Conservation (phyloP, 2,329 filamentous ascomycete species). For the Trichophyton equinum region DNA sequence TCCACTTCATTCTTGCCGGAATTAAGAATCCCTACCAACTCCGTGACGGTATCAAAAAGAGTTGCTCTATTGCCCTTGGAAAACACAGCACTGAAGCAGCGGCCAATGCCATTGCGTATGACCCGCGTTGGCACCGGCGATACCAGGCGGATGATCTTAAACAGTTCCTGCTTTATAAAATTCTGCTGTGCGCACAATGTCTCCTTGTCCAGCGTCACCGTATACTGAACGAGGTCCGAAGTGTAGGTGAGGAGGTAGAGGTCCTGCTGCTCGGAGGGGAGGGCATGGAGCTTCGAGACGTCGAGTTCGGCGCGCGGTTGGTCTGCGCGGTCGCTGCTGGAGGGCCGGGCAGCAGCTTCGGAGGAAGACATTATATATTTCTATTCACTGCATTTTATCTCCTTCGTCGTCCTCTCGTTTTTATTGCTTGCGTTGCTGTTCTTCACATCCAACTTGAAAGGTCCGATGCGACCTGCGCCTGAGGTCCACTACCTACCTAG, state of each 20-base stretch:
- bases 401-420: neutral
- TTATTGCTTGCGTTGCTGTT: neutral
- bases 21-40: constrained; percentile 61
- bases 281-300: constrained; percentile 71
- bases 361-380: constrained; percentile 27
- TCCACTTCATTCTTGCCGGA: constrained; percentile 69
- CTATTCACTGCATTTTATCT: neutral
- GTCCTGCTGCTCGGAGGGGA: constrained; percentile 90
- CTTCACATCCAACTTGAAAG: neutral
- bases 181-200: constrained; percentile 80
- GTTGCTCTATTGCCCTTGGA: constrained; percentile 77
- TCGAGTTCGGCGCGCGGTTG: constrained; percentile 56
- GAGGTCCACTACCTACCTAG: too few relatives aligned
- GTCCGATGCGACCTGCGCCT: too few relatives aligned
- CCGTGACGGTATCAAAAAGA: constrained; percentile 88
- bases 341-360: constrained; percentile 22
- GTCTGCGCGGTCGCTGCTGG: constrained; percentile 26
- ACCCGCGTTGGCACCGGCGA: constrained; percentile 75
- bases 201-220: constrained; percentile 57
- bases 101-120: constrained; percentile 76
- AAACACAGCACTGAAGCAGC: constrained; percentile 72
- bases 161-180: constrained; percentile 83
- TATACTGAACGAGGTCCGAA: constrained; percentile 68
- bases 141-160: constrained; percentile 76
- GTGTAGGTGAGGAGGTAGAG: constrained; percentile 85